These are phyloP conservation scores for Ogataea polymorpha DNA, from an alignment of 805 yeast genomes.

Conservation along the genomic window DNA sequence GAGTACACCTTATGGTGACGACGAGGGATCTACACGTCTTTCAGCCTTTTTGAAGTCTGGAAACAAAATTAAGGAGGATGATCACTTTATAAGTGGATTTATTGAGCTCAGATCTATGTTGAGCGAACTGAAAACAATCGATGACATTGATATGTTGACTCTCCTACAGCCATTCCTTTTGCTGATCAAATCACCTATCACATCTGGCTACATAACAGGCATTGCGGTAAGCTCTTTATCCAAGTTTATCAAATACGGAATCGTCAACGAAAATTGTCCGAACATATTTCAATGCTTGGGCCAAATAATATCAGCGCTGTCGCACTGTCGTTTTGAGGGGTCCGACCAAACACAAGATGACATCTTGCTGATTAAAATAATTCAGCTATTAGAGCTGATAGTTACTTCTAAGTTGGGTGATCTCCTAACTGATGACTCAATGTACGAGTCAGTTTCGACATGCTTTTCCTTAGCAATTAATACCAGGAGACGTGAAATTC, in stretches of 20 bases:
- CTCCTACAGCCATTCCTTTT: slow-evolving; percentile 83
- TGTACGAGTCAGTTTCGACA: slow-evolving; percentile 87
- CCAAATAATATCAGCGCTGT: slow-evolving; percentile 69
- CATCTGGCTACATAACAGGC: slow-evolving; percentile 83
- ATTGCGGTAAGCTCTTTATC: slow-evolving; percentile 73
- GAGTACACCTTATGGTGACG: slow-evolving; percentile 27
- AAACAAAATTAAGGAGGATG: slow-evolving; percentile 35
- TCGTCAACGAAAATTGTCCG: slow-evolving; percentile 53
- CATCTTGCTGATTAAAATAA: slow-evolving; percentile 79
- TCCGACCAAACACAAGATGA: slow-evolving; percentile 92
- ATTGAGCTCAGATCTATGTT: slow-evolving; percentile 73
- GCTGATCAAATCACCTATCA: slow-evolving; percentile 77
- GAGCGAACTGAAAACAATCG: slow-evolving; percentile 48
- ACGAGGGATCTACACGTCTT: slow-evolving; percentile 26
- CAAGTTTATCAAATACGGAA: slow-evolving; percentile 66
- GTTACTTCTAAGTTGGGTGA: slow-evolving; percentile 63
- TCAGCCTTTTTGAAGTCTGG: slow-evolving; percentile 25
- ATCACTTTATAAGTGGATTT: slow-evolving; percentile 73
- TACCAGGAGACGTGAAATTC: slow-evolving; percentile 83
- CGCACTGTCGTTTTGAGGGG: slow-evolving; percentile 95
- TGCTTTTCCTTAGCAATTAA: slow-evolving; percentile 90
- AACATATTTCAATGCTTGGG: slow-evolving; percentile 57
- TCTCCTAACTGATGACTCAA: slow-evolving; percentile 72
- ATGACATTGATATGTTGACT: slow-evolving; percentile 65
- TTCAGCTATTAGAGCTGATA: slow-evolving; percentile 66